These are phyloP conservation scores for Diospyros kaki DNA, from an alignment of 148 eudicot species.

Conservation along the genomic window DNA sequence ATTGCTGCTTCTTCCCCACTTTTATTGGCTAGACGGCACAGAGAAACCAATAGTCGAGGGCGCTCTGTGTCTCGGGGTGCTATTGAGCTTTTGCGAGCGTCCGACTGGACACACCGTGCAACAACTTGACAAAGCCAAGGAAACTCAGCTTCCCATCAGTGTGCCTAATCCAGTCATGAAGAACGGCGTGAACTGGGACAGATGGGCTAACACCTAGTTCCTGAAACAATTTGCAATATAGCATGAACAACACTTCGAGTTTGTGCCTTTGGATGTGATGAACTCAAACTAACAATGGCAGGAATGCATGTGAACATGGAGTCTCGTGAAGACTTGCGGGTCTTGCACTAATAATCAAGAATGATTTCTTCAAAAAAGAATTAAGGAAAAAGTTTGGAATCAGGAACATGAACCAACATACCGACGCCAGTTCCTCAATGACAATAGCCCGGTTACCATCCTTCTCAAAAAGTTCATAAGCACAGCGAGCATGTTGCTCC, in stretches of 20 bases:
- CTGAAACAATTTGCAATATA: constrained; percentile 37
- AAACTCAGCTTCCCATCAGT: constrained; percentile 96
- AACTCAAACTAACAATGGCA: not conserved
- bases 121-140: constrained; percentile 83
- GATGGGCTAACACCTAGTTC: constrained; percentile 90
- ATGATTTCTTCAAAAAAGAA: not conserved
- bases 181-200: constrained; percentile 91
- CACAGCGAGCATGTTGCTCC: constrained; percentile 93
- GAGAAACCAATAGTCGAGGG: constrained; percentile 8
- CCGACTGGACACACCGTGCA: constrained; percentile 73
- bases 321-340: not conserved
- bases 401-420: constrained; percentile 26
- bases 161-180: constrained; percentile 93
- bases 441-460: constrained; percentile 86
- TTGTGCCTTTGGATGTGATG: not conserved
- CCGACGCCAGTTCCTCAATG: constrained; percentile 92
- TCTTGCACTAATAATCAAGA: not conserved
- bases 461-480: constrained; percentile 89
- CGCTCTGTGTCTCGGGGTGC: constrained; percentile 11
- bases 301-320: not conserved
- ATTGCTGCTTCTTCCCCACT: not conserved
- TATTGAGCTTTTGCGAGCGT: constrained; percentile 58
- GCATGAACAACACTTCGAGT: not conserved
- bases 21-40: constrained; percentile 12
- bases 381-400: too few relatives aligned